A percentile compares a stretch with the other conserved stretches of the same genome.
Conservation (phyloP, 345 rosid genomes). For the Raphanus raphanistrum region DNA sequence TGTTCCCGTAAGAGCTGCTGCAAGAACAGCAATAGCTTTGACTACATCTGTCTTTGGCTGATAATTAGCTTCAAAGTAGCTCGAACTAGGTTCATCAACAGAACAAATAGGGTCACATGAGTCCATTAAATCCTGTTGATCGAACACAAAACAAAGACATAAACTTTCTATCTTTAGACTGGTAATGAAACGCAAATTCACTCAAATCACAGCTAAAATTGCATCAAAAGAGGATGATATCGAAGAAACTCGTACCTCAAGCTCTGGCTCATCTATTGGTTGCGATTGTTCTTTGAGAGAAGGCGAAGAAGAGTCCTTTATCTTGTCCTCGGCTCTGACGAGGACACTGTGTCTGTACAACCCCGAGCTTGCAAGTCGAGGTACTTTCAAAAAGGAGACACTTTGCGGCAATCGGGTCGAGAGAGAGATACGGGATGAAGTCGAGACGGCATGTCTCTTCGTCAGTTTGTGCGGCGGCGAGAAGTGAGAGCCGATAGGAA, state of each 20-base stretch:
- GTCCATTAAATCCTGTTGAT: slow-evolving; percentile 56
- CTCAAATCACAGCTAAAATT: not conserved
- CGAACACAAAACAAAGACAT: no score
- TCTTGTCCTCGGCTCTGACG: slow-evolving; percentile 75
- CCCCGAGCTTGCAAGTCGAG: slow-evolving; percentile 48
- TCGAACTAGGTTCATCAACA: slow-evolving; percentile 77
- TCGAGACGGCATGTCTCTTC: slow-evolving; percentile 31
- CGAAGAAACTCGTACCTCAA: slow-evolving; percentile 49
- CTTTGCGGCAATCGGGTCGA: slow-evolving; percentile 33
- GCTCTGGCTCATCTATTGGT: slow-evolving; percentile 45
- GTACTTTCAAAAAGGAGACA: slow-evolving; percentile 36
- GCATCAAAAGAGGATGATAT: not conserved
- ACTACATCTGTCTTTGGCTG: slow-evolving; percentile 82
- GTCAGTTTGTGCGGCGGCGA: slow-evolving; percentile 39
- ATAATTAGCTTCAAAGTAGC: slow-evolving; percentile 62
- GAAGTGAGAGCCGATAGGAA: slow-evolving; percentile 49
- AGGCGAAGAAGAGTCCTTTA: slow-evolving; percentile 31
- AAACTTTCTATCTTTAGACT: no score
- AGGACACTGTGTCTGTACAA: slow-evolving; percentile 46
- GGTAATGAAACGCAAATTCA: no score
- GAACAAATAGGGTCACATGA: slow-evolving; percentile 90
- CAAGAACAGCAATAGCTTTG: slow-evolving; percentile 78
- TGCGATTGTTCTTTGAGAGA: slow-evolving; percentile 34
- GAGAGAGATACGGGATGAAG: slow-evolving; percentile 24
- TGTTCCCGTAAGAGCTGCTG: slow-evolving; percentile 79